Evolutionary conservation across 2,329 filamentous ascomycete species (phyloP), one percentile per base, ranked within the genome.

Genomic region (Cladobotryum protrusum): DNA sequence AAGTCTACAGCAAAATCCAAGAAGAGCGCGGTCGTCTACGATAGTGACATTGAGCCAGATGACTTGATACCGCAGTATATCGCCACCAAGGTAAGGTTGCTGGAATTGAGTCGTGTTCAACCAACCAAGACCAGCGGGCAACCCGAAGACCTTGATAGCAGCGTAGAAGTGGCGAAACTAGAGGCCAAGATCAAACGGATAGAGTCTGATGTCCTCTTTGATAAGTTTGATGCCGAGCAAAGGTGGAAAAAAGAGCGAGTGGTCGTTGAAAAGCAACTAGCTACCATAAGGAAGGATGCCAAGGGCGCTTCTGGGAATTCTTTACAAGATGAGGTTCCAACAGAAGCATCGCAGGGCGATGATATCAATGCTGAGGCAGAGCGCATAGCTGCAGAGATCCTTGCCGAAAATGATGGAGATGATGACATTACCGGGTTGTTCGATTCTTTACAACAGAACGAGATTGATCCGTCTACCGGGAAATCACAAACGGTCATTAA

Each of bases 121-220:
- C 45, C 37, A 48, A 50, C 53, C 19, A 17, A 43, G 20, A 20
- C 35, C n/a, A 42, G 18, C 17, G 18, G 50, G 54, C 24, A 48
- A 55, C 29, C 58, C 60, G 19, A 37, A 4, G 51, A 59, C 18
- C 35, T 51, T 7, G 60, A 68, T 1, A 57, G 61, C 9, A 66
- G 72, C 14, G 65, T 78, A 18, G 77, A 81, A 53, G 72, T 83
- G 40, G 77, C 78, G 9, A 88, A 83, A 58, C 68, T 95, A 2
- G 76, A 85, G 37, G 82, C 83, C 14, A 95, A 91, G 63, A 71
- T 96, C 36, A 77, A 82, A 35, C 80, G 79, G 53, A 88, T 96
- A 39, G 86, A 93, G 60, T 85, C 81, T 20, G 87, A 92, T 61
- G 74, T 89, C 14, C 70, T 92, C 3, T 90, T 91, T 59, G 87